Conservation (phyloP, 1,139 yeast genomes). For the Suhomyces wounanorum region DNA sequence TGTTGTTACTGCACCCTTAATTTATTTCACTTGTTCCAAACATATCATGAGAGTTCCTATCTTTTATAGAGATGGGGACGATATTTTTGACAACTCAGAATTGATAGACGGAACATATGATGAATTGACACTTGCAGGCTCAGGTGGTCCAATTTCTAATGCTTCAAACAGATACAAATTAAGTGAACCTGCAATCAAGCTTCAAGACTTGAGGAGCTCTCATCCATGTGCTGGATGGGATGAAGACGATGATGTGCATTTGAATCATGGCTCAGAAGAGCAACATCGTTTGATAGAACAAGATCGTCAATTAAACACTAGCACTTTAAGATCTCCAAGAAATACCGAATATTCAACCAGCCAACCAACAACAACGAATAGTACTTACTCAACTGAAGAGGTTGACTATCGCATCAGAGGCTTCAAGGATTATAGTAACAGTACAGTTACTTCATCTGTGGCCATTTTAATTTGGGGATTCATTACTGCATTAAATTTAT, state of each 20-base stretch:
- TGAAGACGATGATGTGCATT: conserved; percentile 34
- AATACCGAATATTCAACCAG: not conserved
- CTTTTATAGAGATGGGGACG: conserved; percentile 37
- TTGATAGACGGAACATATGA: conserved; percentile 17
- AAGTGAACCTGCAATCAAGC: conserved; percentile 45
- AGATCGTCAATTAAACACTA: not conserved
- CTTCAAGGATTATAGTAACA: conserved; percentile 57
- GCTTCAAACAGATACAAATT: conserved; percentile 27
- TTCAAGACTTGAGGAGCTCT: conserved; percentile 44
- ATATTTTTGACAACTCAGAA: conserved; percentile 19
- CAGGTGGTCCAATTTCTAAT: conserved; percentile 3
- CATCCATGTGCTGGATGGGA: conserved; percentile 52
- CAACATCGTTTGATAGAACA: conserved; percentile 5
- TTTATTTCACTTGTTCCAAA: conserved; percentile 77
- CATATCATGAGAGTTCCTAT: conserved; percentile 74
- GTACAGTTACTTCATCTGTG: conserved; percentile 42
- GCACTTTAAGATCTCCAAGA: not conserved
- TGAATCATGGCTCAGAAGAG: conserved; percentile 15
- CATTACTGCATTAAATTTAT: conserved; percentile 52
- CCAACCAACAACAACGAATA: not conserved
- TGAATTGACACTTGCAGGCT: conserved; percentile 12
- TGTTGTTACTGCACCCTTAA: conserved; percentile 84
- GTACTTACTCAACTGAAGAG: conserved; percentile 1
- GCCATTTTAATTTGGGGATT: conserved; percentile 56
- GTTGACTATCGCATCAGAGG: conserved; percentile 28